A percentile compares a stretch with the other conserved stretches of the same genome.
These are phyloP conservation scores for Trichoderma sp. DNA, from an alignment of 2,329 filamentous ascomycete species.

Conservation along the genomic window DNA sequence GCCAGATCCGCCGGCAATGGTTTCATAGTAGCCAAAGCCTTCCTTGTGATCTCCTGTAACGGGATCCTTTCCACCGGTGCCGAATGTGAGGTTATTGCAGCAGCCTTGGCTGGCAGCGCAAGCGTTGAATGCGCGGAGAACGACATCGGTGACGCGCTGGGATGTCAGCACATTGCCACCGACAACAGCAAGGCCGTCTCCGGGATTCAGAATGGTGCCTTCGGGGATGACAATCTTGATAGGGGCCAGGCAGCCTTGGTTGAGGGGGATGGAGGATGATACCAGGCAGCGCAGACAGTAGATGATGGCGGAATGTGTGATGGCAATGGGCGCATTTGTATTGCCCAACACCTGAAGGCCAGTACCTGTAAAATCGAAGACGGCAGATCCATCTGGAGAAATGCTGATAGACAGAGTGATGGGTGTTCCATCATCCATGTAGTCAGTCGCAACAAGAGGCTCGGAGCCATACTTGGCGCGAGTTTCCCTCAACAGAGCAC, in stretches of 20 bases:
- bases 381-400: constrained; percentile 67
- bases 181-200: constrained; percentile 74
- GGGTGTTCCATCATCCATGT: constrained; percentile 83
- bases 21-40: constrained; percentile 86
- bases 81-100: constrained; percentile 83
- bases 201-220: constrained; percentile 70
- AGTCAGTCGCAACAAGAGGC: constrained; percentile 40
- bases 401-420: constrained; percentile 75
- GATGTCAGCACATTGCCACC: constrained; percentile 79
- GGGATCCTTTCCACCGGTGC: constrained; percentile 69
- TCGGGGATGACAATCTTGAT: constrained; percentile 72
- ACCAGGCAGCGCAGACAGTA: constrained; percentile 82
- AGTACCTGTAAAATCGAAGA: constrained; percentile 52
- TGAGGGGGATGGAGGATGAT: constrained; percentile 76
- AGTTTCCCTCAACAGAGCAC: constrained; percentile 40
- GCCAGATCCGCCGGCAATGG: constrained; percentile 73
- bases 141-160: constrained; percentile 79
- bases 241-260: constrained; percentile 78
- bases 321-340: constrained; percentile 35
- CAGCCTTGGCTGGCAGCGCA: constrained; percentile 77
- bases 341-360: constrained; percentile 33
- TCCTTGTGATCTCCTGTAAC: constrained; percentile 42
- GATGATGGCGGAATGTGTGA: constrained; percentile 62
- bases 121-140: constrained; percentile 75
- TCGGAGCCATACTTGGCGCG: constrained; percentile 21